Evolutionary conservation across 805 yeast species (phyloP), one percentile per base, ranked within the genome.

Genomic region (Limtongia smithiae): DNA sequence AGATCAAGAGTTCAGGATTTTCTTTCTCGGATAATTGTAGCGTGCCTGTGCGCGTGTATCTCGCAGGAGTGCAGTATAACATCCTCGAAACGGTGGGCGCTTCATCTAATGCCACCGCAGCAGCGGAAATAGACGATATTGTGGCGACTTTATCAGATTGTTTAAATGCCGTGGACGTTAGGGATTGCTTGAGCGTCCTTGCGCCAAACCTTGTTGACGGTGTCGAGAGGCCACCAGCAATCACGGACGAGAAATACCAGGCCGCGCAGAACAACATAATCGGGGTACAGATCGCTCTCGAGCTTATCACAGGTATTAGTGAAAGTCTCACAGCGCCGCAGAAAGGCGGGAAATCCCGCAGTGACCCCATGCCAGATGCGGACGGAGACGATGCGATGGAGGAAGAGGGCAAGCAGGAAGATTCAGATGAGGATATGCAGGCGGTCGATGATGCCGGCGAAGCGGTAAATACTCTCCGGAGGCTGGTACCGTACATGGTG

Each of bases 221-320:
- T 4, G 21, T 34, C 18, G 46, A 39, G 37, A 35, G 21, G n/a
- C 28, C 32, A 9, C 27, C 36, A 24, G 15, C 48, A 3, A 37
- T 21, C 32, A 33, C 25, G 9, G 48, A 50, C 32, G 37, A 25
- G 7, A 27, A 20, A 5, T 42, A 22, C 17, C 18, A 38, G 17
- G 25, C 38, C 12, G 79, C 85, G 2, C 75, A 76, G 55, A 67
- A 74, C 37, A 74, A 77, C 42, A 66, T 84, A 41, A 82, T 82
- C 55, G 74, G 85, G 3, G 69, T 85, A 20, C 95, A 87, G 59
- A 73, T 83, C 0, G 72, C 84, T 0, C 67, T 90, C 20, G 97
- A 91, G 64, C 65, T 91, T 28, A 71, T 87, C 21, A 80, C 96
- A 1, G 84, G 90, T 1, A 71, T 82, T 5, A 76, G 84, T 58